Conservation (phyloP, 2,329 filamentous ascomycete species). For the Dothideomycetidae sp. region DNA sequence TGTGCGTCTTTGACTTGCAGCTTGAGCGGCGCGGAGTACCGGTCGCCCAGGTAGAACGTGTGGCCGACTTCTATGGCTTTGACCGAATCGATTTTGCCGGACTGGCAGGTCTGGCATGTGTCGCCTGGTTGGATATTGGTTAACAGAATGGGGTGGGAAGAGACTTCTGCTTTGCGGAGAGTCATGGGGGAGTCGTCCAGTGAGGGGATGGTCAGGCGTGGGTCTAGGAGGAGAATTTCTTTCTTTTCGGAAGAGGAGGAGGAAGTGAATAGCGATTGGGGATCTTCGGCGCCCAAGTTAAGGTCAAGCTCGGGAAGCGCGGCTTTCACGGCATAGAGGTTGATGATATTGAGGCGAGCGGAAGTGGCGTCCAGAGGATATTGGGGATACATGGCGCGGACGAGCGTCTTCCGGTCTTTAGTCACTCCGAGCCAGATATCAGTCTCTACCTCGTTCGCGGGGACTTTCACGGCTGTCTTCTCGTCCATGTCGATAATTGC, state of each 20-base stretch:
- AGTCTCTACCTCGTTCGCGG: slow-evolving; percentile 12
- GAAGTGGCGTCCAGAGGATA: slow-evolving; percentile 13
- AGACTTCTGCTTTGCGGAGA: slow-evolving; percentile 2
- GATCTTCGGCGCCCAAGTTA: slow-evolving; percentile 8
- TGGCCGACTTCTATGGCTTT: slow-evolving; percentile 83
- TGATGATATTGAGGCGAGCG: slow-evolving; percentile 27
- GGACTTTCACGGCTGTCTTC: background rate
- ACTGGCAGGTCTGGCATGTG: slow-evolving; percentile 53
- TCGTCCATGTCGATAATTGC: slow-evolving; percentile 5
- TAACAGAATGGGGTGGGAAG: slow-evolving; percentile 40
- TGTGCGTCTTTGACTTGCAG: slow-evolving; percentile 41
- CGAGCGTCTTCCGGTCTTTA: slow-evolving; percentile 50
- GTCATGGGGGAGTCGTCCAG: background rate
- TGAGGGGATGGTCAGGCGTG: slow-evolving; percentile 10
- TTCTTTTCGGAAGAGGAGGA: slow-evolving; percentile 9
- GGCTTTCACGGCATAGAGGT: slow-evolving; percentile 51
- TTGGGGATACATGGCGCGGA: slow-evolving; percentile 55
- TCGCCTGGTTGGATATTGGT: slow-evolving; percentile 54
- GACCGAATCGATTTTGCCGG: slow-evolving; percentile 48
- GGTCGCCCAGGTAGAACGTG: slow-evolving; percentile 83
- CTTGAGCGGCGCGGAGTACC: slow-evolving; percentile 65
- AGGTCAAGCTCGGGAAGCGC: slow-evolving; percentile 55
- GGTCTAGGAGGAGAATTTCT: slow-evolving; percentile 16
- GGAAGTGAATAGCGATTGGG: background rate
- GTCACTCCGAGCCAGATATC: slow-evolving; percentile 49